A percentile compares a stretch with the other conserved stretches of the same genome.
Conservation (phyloP, 163 green algal genomes). For the Scenedesmus sp. region DNA sequence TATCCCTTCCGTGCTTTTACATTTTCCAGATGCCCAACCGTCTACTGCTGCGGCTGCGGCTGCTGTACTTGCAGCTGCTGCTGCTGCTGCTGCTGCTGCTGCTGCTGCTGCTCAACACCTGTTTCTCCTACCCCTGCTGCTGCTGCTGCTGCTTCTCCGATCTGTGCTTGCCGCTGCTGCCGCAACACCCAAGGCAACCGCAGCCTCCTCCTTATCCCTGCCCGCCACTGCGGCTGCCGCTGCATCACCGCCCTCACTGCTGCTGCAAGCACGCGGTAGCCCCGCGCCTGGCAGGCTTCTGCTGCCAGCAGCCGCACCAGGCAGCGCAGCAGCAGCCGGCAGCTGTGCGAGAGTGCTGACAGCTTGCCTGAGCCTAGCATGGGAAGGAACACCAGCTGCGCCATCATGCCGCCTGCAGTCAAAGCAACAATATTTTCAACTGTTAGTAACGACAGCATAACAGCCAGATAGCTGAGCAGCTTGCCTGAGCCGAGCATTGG, state of each 20-base stretch:
- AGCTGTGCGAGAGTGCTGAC: background rate
- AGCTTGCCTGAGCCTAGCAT: slow-evolving; percentile 45
- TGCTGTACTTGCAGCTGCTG: background rate
- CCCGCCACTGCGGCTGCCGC: background rate
- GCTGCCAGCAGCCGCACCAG: background rate
- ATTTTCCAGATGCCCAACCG: no score
- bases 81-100: background rate
- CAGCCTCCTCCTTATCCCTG: background rate
- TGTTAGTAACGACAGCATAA: no score
- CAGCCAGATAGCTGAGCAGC: background rate
- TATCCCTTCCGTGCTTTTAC: no score
- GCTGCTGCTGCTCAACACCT: background rate
- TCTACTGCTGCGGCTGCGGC: no score
- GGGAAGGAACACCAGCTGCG: slow-evolving; percentile 47
- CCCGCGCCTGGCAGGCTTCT: background rate
- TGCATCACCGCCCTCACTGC: background rate
- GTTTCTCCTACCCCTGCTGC: background rate
- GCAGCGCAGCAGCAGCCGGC: slow-evolving; percentile 6
- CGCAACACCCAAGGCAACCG: background rate
- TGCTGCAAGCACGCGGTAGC: slow-evolving; percentile 27
- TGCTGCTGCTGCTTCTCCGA: background rate
- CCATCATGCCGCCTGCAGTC: slow-evolving; percentile 21
- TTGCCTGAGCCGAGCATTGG: slow-evolving; percentile 44
- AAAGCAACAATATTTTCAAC: no score
- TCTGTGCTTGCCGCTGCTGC: background rate